These are phyloP conservation scores for Cladosporium sp. DNA, from an alignment of 2,329 filamentous ascomycete genomes.

Conservation along the genomic window DNA sequence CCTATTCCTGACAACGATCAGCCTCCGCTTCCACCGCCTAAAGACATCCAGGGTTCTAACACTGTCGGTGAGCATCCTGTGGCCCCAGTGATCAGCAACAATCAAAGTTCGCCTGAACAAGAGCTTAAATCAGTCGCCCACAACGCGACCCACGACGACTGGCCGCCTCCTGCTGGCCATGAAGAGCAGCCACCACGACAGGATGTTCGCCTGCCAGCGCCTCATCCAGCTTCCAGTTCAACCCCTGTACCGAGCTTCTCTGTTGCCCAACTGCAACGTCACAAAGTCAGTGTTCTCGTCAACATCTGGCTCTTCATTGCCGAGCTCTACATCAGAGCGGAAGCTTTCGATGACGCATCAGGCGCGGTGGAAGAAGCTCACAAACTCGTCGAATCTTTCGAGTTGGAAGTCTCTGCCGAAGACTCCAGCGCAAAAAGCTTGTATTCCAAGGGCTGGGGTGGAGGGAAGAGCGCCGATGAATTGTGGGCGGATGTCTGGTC, in stretches of 20 bases:
- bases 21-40: slow-evolving; percentile 10
- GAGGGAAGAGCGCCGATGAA: slow-evolving; percentile 75
- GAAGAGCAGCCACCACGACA: slow-evolving; percentile 38
- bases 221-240: slow-evolving; percentile 31
- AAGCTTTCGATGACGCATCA: slow-evolving; percentile 71
- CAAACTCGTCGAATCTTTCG: slow-evolving; percentile 67
- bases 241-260: slow-evolving; percentile 47
- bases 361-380: slow-evolving; percentile 77
- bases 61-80: not conserved
- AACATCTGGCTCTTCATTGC: slow-evolving; percentile 89
- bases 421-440: slow-evolving; percentile 59
- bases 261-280: slow-evolving; percentile 48
- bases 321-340: slow-evolving; percentile 77
- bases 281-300: slow-evolving; percentile 57
- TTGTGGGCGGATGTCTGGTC: slow-evolving; percentile 78
- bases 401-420: slow-evolving; percentile 60
- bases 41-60: slow-evolving; percentile 16
- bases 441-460: slow-evolving; percentile 67
- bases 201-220: slow-evolving; percentile 40
- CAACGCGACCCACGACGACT: slow-evolving; percentile 32
- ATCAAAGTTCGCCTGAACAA: slow-evolving; percentile 29
- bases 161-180: slow-evolving; percentile 37
- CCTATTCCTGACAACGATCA: slow-evolving; percentile 7
- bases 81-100: not conserved
- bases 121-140: slow-evolving; percentile 35